Evolutionary conservation across 225 moss, liverwort and hornwort species (phyloP).

Genomic region (Bryum argenteum): DNA sequence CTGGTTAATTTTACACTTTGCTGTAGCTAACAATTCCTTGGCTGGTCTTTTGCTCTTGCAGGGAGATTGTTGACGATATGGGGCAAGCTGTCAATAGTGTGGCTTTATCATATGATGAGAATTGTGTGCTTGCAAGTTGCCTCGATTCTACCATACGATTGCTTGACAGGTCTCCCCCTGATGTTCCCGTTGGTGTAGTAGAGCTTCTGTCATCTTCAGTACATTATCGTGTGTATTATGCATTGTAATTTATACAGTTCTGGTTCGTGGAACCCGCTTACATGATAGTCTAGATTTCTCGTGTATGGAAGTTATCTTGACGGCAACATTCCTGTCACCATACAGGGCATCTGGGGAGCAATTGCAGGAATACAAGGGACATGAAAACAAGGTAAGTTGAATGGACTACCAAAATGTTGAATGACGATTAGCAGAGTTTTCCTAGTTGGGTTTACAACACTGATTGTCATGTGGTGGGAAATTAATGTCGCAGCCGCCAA

Average conservation of each 20-base stretch:
- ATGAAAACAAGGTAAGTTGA: constrained; percentile 72
- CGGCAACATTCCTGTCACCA: constrained; percentile 12
- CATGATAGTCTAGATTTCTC: not conserved
- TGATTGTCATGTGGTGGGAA: no score
- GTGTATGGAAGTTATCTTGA: not conserved
- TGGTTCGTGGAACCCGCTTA: not conserved
- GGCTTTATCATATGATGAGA: constrained; percentile 78
- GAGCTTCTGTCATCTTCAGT: constrained; percentile 13
- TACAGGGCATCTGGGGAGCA: constrained; percentile 84
- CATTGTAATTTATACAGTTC: not conserved
- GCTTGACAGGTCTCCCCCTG: constrained; percentile 67
- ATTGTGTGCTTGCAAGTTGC: constrained; percentile 78
- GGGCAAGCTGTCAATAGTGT: constrained; percentile 76
- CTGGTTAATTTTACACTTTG: constrained; percentile 2
- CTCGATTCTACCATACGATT: constrained; percentile 82
- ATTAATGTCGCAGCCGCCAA: no score
- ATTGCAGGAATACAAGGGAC: constrained; percentile 89
- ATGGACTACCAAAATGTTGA: not conserved
- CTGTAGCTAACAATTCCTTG: constrained; percentile 1
- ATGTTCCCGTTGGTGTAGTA: not conserved
- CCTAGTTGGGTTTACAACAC: no score
- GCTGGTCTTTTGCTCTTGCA: constrained; percentile 30
- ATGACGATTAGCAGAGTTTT: no score
- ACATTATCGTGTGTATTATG: constrained; percentile 1
- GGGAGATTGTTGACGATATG: constrained; percentile 78